Base-by-base conservation (phyloP, 768 basidiomycete genomes). In the Heimioporus sp. region DNA sequence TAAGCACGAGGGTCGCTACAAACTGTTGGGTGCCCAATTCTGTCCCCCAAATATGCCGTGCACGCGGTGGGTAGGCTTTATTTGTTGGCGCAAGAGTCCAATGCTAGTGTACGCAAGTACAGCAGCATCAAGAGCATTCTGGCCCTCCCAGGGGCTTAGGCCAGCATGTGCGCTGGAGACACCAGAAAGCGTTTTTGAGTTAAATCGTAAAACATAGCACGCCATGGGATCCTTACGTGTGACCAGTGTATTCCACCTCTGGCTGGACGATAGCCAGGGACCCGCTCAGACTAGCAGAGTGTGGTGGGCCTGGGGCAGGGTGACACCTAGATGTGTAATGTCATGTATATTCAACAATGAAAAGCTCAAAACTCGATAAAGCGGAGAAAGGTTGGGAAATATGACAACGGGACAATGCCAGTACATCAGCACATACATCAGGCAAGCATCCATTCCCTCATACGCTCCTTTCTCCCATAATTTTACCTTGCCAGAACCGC, bases 131-230 rank as follows among this genome's bases (percentile, higher is more conserved):
- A 92, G 72, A 1, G 90, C 87, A 57, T 93, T 92, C 55, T 75
- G 77, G 2, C 89, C 90, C 61, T 92, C 87, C 90, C 90, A 92
- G n/a, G 90, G 91, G 16, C 86, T 86, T 21, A 87, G 74, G 1
- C 83, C 83, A 0, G 88, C 89, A 62, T 90, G 90, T 5, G 89
- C 87, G 16, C 88, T 90, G 51, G 31, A 11, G 2, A n/a, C 2
- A n/a, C 5, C 39, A 21, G 10, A 10, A 8, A 24, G 30, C 6
- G 17, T 30, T 16, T 30, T 30, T 21, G 21, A 32, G 36, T 49
- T 20, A 48, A 42, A 10, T 28, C 24, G 24, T 28, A 28, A 3
- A 12, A 34, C 17, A 44, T 13, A 10, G 31, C 11, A 19, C 13
- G 15, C 16, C 12, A 35, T 35, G 11, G 24, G 11, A 35, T 36